Evolutionary conservation across 208 protist species (phyloP).

Genomic region (Leishmania lainsoni): DNA sequence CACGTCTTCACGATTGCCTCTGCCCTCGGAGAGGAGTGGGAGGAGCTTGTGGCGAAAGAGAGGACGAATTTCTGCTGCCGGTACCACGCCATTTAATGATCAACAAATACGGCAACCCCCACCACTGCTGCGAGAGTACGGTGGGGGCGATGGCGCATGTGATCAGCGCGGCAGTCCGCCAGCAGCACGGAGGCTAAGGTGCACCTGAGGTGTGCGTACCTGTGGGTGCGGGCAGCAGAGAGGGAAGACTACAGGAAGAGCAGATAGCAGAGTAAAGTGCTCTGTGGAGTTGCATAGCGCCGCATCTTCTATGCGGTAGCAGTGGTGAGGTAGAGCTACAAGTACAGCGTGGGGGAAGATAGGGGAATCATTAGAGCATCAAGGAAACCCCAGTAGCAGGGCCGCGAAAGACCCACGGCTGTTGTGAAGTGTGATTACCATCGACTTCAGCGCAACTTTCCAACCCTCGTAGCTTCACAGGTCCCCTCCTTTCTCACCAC

Average conservation of each 20-base stretch:
- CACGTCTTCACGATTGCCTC: slow-evolving; percentile 23
- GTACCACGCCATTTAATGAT: slow-evolving; percentile 15
- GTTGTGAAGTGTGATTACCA: background rate
- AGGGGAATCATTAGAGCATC: background rate
- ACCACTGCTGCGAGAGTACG: slow-evolving; percentile 20
- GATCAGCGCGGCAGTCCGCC: slow-evolving; percentile 6
- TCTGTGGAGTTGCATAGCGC: background rate
- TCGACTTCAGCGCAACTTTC: background rate
- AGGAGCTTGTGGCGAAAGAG: slow-evolving; percentile 3
- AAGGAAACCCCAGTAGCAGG: background rate
- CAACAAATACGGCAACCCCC: slow-evolving; percentile 20
- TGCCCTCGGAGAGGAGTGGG: slow-evolving; percentile 21
- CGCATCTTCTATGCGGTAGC: background rate
- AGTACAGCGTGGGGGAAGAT: background rate
- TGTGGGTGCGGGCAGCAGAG: background rate
- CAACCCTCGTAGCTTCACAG: background rate
- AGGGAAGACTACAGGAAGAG: background rate
- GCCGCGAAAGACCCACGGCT: background rate
- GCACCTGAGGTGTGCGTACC: background rate
- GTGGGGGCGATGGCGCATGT: slow-evolving; percentile 16
- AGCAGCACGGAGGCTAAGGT: background rate
- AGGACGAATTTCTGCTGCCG: slow-evolving; percentile 14
- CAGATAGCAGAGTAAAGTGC: background rate
- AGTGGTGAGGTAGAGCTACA: background rate
- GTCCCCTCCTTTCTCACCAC: background rate